Conservation (phyloP, 352 stramenopile species). For the Globisporangium acanthophoron region DNA sequence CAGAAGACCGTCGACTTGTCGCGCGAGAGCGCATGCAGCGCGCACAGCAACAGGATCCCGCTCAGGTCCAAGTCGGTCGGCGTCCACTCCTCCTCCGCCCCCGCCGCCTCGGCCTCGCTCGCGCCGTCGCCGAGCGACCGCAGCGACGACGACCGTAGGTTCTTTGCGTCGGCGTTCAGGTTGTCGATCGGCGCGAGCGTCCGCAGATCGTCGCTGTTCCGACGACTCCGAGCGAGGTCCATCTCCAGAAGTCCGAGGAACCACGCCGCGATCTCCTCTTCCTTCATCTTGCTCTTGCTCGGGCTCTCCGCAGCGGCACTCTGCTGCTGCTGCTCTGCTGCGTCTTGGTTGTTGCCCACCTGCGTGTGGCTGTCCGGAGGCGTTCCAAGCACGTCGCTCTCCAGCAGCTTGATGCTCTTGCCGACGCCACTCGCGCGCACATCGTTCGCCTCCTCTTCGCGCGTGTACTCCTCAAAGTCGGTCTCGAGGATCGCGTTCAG, state of each 20-base stretch:
- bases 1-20: constrained; percentile 65
- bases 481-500: constrained; percentile 70
- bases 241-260: constrained; percentile 61
- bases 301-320: constrained; percentile 13
- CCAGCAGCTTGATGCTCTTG: constrained; percentile 18
- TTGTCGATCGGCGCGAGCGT: constrained; percentile 11
- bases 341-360: constrained; percentile 18
- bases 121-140: constrained; percentile 1
- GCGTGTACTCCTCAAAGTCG: constrained; percentile 51
- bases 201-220: constrained; percentile 18
- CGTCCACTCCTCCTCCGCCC: constrained; percentile 46
- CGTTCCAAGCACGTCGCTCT: constrained; percentile 4
- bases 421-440: constrained; percentile 1
- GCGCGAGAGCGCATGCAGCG: constrained; percentile 71
- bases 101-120: constrained; percentile 10
- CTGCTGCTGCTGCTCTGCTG: constrained; percentile 12
- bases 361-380: neutral
- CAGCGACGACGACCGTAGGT: neutral
- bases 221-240: constrained; percentile 32
- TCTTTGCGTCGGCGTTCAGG: neutral
- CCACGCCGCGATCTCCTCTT: constrained; percentile 65
- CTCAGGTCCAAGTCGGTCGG: constrained; percentile 62
- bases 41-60: constrained; percentile 72
- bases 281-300: constrained; percentile 41
- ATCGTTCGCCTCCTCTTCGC: constrained; percentile 14